Evolutionary conservation across 2,329 filamentous ascomycete species (phyloP).

Genomic region (Sporothrix phasma): DNA sequence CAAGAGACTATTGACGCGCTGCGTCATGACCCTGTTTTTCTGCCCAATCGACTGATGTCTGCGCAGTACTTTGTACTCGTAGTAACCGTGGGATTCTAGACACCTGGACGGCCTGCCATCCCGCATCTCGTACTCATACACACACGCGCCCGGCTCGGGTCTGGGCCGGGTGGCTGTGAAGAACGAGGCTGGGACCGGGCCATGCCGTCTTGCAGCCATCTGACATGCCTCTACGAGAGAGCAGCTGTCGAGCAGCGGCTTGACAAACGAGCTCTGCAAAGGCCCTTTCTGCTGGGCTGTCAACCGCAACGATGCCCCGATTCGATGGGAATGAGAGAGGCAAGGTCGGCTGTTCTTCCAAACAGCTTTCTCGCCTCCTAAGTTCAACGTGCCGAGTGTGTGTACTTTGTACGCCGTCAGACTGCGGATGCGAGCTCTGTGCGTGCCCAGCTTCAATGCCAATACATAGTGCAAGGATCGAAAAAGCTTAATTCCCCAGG

Average conservation of each 20-base stretch:
- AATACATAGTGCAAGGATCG: not conserved
- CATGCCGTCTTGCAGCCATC: not conserved
- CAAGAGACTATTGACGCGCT: not conserved
- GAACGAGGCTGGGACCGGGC: not conserved
- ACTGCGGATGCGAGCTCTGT: too few species aligned
- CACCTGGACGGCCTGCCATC: not conserved
- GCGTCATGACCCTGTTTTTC: not conserved
- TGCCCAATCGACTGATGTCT: too few species aligned
- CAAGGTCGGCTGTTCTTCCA: not conserved
- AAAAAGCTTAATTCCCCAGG: not conserved
- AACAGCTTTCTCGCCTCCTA: too few species aligned
- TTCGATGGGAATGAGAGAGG: not conserved
- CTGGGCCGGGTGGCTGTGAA: constrained; percentile 2
- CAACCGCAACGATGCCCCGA: not conserved
- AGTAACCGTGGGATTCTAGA: not conserved
- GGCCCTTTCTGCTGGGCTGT: not conserved
- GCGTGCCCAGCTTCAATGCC: not conserved
- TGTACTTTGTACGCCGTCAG: too few species aligned
- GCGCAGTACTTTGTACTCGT: not conserved
- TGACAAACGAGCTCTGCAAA: too few species aligned
- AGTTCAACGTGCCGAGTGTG: not conserved
- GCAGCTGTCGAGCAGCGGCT: not conserved
- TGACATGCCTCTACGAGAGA: not conserved
- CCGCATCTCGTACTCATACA: not conserved
- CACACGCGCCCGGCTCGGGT: not conserved